Evolutionary conservation across 208 protist genomes (phyloP), one percentile per base, ranked within the genome.

Genomic region (Trypanosoma cruzi): DNA sequence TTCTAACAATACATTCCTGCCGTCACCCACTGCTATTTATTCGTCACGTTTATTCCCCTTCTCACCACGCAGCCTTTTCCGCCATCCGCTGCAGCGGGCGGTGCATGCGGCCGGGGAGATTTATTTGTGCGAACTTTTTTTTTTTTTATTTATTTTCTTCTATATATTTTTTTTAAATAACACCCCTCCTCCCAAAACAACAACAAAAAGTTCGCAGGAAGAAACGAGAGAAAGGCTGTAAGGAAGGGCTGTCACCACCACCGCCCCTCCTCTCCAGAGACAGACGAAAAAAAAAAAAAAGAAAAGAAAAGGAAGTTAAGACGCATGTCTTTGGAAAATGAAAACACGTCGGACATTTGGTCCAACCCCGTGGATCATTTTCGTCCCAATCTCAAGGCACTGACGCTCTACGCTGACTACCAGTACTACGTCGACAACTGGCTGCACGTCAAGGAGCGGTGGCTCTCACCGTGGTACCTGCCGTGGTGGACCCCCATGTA

Each of bases 361-460:
- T 86, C 87, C 37, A 94, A 95, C 76, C 89, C 90, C n/a, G 86
- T 90, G 1, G 92, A 95, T 64, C 92, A 97, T 81, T 97, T 95
- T 73, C 89, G 92, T 13, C 88, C 89, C 10, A 94, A 93, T 75
- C 77, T 94, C 48, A 95, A 94, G 82, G 84, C 83, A 24, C 81
- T 97, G 61, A 91, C 92, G 22, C 65, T 97, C n/a, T 94, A 95
- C 80, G 77, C 76, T 24, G 92, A 97, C n/a, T 85, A 81, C 44
- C 75, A 95, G 68, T 86, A 89, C 75, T 61, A 90, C 50, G 71
- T 95, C 18, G 86, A 97, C 66, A 79, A 77, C 52, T 92, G 81
- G 87, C 81, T 94, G 49, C 83, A 89, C 68, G 60, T 81, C 22
- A 94, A 94, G 83, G 82, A 88, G 76, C 81, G 80, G 14, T 90